These are phyloP conservation scores for Alternaria sp. DNA, from an alignment of 2,329 filamentous ascomycete species.

Conservation along the genomic window DNA sequence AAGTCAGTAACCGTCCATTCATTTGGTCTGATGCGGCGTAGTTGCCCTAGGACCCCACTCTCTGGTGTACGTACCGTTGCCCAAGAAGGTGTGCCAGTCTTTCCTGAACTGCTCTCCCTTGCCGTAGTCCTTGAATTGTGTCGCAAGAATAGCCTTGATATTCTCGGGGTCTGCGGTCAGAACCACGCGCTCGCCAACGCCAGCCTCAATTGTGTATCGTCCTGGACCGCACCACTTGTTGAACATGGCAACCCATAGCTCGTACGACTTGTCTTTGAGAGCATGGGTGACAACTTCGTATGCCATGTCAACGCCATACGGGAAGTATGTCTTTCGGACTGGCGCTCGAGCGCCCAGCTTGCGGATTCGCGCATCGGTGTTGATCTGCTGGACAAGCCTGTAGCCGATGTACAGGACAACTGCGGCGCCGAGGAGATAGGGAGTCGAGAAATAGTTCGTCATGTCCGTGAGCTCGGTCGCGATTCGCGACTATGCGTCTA, in stretches of 20 bases:
- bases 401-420: slow-evolving; percentile 29
- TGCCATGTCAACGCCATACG: slow-evolving; percentile 69
- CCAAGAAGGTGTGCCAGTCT: slow-evolving; percentile 78
- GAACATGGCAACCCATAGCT: slow-evolving; percentile 67
- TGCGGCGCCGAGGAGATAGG: slow-evolving; percentile 31
- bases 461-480: slow-evolving; percentile 31
- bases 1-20: slow-evolving; percentile 1
- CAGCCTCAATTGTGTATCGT: slow-evolving; percentile 67
- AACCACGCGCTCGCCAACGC: slow-evolving; percentile 66
- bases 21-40: slow-evolving; percentile 7
- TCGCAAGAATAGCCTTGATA: slow-evolving; percentile 87
- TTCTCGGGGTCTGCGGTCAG: slow-evolving; percentile 87
- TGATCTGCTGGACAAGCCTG: slow-evolving; percentile 23
- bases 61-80: slow-evolving; percentile 66
- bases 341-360: slow-evolving; percentile 56
- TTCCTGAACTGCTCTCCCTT: slow-evolving; percentile 77
- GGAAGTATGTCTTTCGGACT: slow-evolving; percentile 46
- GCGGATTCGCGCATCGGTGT: slow-evolving; percentile 47
- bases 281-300: slow-evolving; percentile 62
- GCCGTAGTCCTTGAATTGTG: slow-evolving; percentile 84
- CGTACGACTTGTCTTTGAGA: slow-evolving; percentile 62
- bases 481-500: slow-evolving; percentile 3
- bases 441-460: slow-evolving; percentile 22
- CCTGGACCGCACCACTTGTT: slow-evolving; percentile 41
- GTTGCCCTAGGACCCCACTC: not conserved